Evolutionary conservation across 2,329 filamentous ascomycete genomes (phyloP).

Genomic region (Xylaria digitata): DNA sequence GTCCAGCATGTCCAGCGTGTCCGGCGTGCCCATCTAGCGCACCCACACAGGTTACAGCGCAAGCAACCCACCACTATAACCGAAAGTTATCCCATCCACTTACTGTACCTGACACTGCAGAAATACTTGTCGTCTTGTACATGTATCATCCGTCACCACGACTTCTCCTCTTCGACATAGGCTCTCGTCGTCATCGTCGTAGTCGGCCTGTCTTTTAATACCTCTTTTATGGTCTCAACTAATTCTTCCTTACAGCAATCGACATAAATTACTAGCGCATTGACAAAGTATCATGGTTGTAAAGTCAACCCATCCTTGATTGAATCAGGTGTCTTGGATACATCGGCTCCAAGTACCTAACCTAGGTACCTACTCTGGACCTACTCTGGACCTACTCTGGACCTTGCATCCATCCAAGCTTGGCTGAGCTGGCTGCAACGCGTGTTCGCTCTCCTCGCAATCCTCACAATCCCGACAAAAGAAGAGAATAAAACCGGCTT

Average conservation of each 20-base stretch:
- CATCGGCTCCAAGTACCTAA: conserved; percentile 6
- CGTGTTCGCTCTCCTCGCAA: conserved; percentile 34
- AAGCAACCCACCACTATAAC: too few species aligned
- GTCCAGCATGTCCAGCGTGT: not conserved
- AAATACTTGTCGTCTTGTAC: conserved; percentile 3
- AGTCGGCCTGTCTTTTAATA: not conserved
- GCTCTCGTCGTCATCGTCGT: not conserved
- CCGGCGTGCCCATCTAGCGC: not conserved
- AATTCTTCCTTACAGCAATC: not conserved
- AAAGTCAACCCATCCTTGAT: not conserved
- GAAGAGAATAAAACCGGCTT: conserved; percentile 11
- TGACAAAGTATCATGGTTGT: not conserved
- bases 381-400: conserved; percentile 7
- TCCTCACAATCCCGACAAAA: conserved; percentile 19
- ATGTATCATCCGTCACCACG: conserved; percentile 9
- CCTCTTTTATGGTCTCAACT: not conserved
- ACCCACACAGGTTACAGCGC: conserved; percentile 1
- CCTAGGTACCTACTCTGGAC: too few species aligned
- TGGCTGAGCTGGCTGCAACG: conserved; percentile 37
- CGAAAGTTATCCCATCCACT: too few species aligned
- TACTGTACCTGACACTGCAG: too few species aligned
- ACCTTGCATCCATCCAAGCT: conserved; percentile 29
- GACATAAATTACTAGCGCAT: not conserved
- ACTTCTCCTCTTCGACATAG: conserved; percentile 18
- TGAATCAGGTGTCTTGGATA: conserved; percentile 14